phyloP scores from a whole-genome alignment of 2,329 filamentous ascomycete species.

The Stemphylium lycopersici region DNA sequence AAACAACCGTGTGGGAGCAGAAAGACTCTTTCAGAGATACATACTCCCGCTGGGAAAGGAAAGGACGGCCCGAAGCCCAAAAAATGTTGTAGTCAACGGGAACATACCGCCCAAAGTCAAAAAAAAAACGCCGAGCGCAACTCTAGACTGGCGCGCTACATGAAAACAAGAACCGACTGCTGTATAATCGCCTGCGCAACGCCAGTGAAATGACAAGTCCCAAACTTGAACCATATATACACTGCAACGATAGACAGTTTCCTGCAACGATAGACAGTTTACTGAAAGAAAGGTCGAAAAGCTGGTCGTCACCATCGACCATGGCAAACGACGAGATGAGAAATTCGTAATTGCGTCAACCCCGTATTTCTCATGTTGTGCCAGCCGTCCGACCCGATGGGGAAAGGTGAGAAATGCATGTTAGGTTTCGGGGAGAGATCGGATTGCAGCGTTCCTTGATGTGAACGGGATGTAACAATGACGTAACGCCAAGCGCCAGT shows the following conservation, averaged over 20 bases:
- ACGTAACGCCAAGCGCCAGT: slow-evolving; percentile 40
- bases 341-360: slow-evolving; percentile 24
- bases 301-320: slow-evolving; percentile 19
- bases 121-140: slow-evolving; percentile 19
- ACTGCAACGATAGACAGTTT: slow-evolving; percentile 23
- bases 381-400: slow-evolving; percentile 16
- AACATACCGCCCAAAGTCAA: background rate
- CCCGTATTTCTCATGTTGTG: slow-evolving; percentile 13
- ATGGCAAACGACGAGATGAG: slow-evolving; percentile 4
- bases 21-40: background rate
- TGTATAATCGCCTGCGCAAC: slow-evolving; percentile 26
- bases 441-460: slow-evolving; percentile 19
- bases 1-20: slow-evolving; percentile 24
- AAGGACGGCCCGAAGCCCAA: slow-evolving; percentile 18
- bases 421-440: slow-evolving; percentile 12
- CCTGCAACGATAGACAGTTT: slow-evolving; percentile 23
- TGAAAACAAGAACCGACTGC: slow-evolving; percentile 5
- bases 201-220: slow-evolving; percentile 24
- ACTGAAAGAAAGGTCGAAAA: slow-evolving; percentile 23
- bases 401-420: slow-evolving; percentile 22
- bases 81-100: background rate
- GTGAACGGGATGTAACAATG: slow-evolving; percentile 23
- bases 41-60: slow-evolving; percentile 14
- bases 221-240: slow-evolving; percentile 27
- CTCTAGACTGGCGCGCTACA: slow-evolving; percentile 10